Evolutionary conservation across 176 grass and related monocot species (phyloP), one percentile per base, ranked within the genome.

Genomic region (Melocanna baccifera): DNA sequence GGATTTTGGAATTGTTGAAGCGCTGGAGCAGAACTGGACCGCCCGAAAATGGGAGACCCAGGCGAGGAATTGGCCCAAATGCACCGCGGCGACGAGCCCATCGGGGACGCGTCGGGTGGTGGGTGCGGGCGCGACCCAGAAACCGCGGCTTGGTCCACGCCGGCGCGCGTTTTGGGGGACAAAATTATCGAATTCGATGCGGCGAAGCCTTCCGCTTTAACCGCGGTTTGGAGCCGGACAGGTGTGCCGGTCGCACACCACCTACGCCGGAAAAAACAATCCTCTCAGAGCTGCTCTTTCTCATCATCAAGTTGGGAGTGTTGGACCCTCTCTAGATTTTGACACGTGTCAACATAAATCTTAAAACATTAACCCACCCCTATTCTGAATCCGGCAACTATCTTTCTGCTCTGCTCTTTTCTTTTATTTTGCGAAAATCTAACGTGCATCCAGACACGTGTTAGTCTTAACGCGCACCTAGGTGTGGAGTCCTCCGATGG

Each of bases 131-230:
- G 48, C 46, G 32, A 76, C 14, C 42, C 57, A 12, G 67, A 77
- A 43, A 26, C 19, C 25, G 30, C 52, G 79, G 23, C 58, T 47
- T 80, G 85, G 85, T 67, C 85, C 85, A 67, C 8, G 16, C 45
- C 34, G 4, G 5, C 13, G 84, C 65, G 2, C 4, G 19, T 16
- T 26, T 10, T 26, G 56, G 53, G 14, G 40, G 53, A 19, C 53
- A 51, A 1, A 45, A 41, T 9, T 20, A 61, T 52, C 55, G 56
- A 48, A 9, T 20, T 63, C 67, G 73, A 69, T 22, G 73, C 72
- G 39, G 53, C 53, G 32, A 5, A 9, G 20, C 23, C 40, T 11
- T 14, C 39, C 29, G 10, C 57, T 25, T 8, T 8, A 13, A 1
- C 30, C 64, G 3, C 71, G 22, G 3, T 11, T 22, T 22, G 41